These are phyloP conservation scores for Coemansia sp. DNA, from an alignment of 192 early-diverging fungal species.

Conservation along the genomic window DNA sequence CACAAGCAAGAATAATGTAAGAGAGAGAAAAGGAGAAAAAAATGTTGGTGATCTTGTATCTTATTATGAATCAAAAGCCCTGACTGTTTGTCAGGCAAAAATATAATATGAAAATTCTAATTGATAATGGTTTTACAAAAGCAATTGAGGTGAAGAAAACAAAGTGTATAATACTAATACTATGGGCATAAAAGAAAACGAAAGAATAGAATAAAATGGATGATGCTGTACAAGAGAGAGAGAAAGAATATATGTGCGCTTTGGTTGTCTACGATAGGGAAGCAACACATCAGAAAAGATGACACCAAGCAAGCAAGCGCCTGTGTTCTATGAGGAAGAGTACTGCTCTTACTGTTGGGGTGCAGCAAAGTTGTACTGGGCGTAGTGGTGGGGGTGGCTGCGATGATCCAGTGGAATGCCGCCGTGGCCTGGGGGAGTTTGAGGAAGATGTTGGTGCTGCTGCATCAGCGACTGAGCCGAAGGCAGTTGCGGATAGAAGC, in stretches of 20 bases:
- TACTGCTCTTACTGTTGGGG: not conserved
- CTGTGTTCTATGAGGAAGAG: too few species aligned
- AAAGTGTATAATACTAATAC: conserved; percentile 11
- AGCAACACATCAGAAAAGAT: too few species aligned
- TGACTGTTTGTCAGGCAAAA: too few species aligned
- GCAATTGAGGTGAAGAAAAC: not conserved
- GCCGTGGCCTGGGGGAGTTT: not conserved
- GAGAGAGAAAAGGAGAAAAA: too few species aligned
- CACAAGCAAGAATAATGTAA: too few species aligned
- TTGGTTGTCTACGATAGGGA: too few species aligned
- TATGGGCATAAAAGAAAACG: conserved; percentile 4
- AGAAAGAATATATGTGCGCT: not conserved
- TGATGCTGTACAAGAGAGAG: conserved; percentile 20
- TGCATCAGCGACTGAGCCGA: conserved; percentile 49
- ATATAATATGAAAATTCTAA: not conserved
- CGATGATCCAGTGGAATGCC: conserved; percentile 12
- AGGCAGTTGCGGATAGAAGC: conserved; percentile 40
- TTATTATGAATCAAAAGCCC: too few species aligned
- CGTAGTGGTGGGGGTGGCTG: conserved; percentile 1
- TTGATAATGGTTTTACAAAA: not conserved
- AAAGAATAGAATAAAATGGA: not conserved
- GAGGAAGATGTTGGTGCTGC: conserved; percentile 17
- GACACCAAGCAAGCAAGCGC: too few species aligned
- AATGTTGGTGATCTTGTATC: too few species aligned
- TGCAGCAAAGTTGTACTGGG: conserved; percentile 6